A percentile compares a stretch with the other conserved stretches of the same genome.
These are phyloP conservation scores for Aquilaria malaccensis DNA, from an alignment of 345 rosid genomes.

Conservation along the genomic window DNA sequence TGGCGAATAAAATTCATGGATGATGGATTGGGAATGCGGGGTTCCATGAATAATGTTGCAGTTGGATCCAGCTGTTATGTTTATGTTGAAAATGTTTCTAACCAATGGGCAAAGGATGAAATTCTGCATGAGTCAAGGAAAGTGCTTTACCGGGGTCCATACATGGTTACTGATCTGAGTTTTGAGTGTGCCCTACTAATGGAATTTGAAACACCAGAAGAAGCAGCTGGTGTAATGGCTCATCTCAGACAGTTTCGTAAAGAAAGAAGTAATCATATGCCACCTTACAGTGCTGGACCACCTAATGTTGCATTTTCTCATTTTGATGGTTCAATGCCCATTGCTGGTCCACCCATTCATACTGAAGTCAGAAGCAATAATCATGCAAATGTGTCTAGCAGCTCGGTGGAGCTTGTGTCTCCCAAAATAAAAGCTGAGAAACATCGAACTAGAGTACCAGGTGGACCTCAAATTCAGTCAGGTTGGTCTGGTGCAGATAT, in stretches of 20 bases:
- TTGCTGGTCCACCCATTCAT: slow-evolving; percentile 21
- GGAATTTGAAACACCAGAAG: slow-evolving; percentile 95
- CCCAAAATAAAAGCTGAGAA: slow-evolving; percentile 52
- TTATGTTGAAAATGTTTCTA: slow-evolving; percentile 69
- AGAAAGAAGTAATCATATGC: slow-evolving; percentile 43
- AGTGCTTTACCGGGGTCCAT: slow-evolving; percentile 69
- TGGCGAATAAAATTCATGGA: slow-evolving; percentile 89
- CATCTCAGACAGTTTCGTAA: slow-evolving; percentile 73
- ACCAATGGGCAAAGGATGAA: slow-evolving; percentile 90
- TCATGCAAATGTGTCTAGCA: slow-evolving; percentile 37
- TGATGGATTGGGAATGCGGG: slow-evolving; percentile 78
- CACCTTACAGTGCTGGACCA: slow-evolving; percentile 33
- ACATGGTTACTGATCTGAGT: slow-evolving; percentile 64
- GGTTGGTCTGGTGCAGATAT: slow-evolving; percentile 42
- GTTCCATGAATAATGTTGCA: slow-evolving; percentile 68
- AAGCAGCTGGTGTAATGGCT: slow-evolving; percentile 75
- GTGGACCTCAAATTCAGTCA: slow-evolving; percentile 44
- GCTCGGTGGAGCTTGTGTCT: slow-evolving; percentile 64
- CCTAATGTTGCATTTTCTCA: slow-evolving; percentile 44
- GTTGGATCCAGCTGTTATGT: slow-evolving; percentile 72
- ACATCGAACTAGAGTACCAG: slow-evolving; percentile 32
- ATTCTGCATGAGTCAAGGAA: slow-evolving; percentile 80
- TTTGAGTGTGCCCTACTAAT: slow-evolving; percentile 75
- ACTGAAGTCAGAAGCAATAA: slow-evolving; percentile 33
- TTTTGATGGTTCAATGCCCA: slow-evolving; percentile 54